A percentile compares a stretch with the other conserved stretches of the same genome.
Conservation (phyloP, 1,284 basidiomycete genomes). For the Coniferiporia weirii region DNA sequence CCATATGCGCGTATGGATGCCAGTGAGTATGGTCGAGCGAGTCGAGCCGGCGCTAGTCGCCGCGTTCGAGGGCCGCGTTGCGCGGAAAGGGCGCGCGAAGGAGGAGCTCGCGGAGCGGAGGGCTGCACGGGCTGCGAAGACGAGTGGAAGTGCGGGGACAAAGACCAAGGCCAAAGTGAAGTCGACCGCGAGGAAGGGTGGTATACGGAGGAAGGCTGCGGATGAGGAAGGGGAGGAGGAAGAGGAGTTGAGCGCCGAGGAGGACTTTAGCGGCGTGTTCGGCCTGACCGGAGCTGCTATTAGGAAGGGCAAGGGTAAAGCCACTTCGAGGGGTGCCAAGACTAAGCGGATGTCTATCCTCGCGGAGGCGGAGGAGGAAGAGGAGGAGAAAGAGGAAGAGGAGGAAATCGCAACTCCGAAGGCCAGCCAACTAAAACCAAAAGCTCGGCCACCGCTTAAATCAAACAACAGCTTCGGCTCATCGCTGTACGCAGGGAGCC, state of each 20-base stretch:
- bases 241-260: slow-evolving; percentile 13
- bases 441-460: neutral
- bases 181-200: neutral
- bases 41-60: slow-evolving; percentile 60
- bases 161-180: neutral
- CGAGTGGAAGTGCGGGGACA: neutral
- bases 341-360: neutral
- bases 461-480: neutral
- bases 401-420: neutral
- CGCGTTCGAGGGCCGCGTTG: slow-evolving; percentile 49
- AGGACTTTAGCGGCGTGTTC: slow-evolving; percentile 17
- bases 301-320: neutral
- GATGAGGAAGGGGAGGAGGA: slow-evolving; percentile 5
- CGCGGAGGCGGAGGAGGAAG: neutral
- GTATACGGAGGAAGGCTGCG: neutral
- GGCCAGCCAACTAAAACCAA: neutral
- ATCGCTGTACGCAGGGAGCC: neutral
- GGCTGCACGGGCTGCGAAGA: slow-evolving; percentile 12
- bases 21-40: slow-evolving; percentile 64
- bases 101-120: slow-evolving; percentile 16
- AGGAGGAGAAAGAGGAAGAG: slow-evolving; percentile 7
- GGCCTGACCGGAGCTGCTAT: neutral
- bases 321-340: neutral
- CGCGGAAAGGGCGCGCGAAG: slow-evolving; percentile 47
- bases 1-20: slow-evolving; percentile 66